These are phyloP conservation scores for Rhizophagus sp. DNA, from an alignment of 192 early-diverging fungal species.

Conservation along the genomic window DNA sequence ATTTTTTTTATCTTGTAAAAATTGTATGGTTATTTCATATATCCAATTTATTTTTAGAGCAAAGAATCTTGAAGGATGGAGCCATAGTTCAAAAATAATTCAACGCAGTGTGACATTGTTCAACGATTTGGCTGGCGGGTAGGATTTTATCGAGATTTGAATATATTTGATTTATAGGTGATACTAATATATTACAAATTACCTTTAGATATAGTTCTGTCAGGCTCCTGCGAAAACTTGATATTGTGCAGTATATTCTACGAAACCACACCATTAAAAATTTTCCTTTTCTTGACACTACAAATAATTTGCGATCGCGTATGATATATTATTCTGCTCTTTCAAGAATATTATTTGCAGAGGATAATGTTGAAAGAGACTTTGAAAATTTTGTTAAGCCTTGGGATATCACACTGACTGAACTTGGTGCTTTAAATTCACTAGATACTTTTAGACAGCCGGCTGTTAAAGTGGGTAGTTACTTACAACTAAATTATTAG, in stretches of 20 bases:
- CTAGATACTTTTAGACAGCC: conserved; percentile 57
- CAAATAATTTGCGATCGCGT: conserved; percentile 54
- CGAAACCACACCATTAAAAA: conserved; percentile 71
- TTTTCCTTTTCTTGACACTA: conserved; percentile 67
- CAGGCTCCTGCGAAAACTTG: conserved; percentile 75
- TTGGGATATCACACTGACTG: conserved; percentile 57
- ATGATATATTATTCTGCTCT: conserved; percentile 79
- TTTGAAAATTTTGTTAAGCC: conserved; percentile 77
- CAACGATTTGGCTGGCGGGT: conserved; percentile 74
- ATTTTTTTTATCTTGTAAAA: not conserved
- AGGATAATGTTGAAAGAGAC: conserved; percentile 58
- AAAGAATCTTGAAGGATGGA: conserved; percentile 66
- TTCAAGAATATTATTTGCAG: conserved; percentile 72
- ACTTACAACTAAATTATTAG: not conserved
- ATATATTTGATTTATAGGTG: not conserved
- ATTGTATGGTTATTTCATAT: conserved; percentile 31
- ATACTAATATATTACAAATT: not conserved
- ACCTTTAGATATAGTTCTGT: conserved; percentile 66
- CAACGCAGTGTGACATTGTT: conserved; percentile 70
- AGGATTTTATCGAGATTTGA: not conserved
- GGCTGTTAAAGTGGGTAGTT: conserved; percentile 43
- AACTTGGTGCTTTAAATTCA: conserved; percentile 54
- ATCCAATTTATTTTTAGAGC: conserved; percentile 46
- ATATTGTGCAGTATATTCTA: conserved; percentile 66
- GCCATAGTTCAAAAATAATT: conserved; percentile 54